Percentiles rank a stretch among this genome's conserved stretches.
Evolutionary conservation across 202 grass and related monocot species (phyloP).

Genomic region (Schoenoplectus triqueter): DNA sequence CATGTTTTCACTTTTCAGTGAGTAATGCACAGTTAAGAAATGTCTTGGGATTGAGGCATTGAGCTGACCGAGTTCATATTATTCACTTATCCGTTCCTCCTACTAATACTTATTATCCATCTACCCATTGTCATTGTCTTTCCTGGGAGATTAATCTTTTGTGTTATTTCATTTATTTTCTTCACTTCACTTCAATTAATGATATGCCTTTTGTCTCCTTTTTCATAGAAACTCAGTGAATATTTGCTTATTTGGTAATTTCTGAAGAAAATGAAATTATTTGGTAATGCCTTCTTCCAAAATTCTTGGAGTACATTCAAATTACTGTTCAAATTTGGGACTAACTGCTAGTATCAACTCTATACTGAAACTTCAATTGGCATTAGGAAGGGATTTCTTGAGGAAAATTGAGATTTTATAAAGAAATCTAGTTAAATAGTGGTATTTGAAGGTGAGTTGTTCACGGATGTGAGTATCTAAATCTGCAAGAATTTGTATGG

Average conservation of each 20-base stretch:
- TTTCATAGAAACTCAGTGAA: neutral
- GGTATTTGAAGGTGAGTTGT: neutral
- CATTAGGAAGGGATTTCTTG: neutral
- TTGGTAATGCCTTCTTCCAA: neutral
- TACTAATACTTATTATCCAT: no score
- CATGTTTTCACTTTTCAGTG: neutral
- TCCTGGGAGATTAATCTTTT: slow-evolving; percentile 1
- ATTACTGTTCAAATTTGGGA: neutral
- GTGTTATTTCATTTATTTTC: neutral
- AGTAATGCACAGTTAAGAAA: neutral
- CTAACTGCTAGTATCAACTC: neutral
- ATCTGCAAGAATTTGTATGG: neutral
- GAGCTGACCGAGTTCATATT: neutral
- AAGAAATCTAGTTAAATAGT: neutral
- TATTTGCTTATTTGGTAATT: neutral
- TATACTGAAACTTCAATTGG: neutral
- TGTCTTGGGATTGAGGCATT: neutral
- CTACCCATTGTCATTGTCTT: neutral
- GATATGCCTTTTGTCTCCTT: neutral
- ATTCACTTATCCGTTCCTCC: neutral
- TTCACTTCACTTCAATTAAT: neutral
- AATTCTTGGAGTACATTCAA: neutral
- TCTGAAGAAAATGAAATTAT: neutral
- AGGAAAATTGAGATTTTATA: neutral
- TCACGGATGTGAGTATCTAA: neutral